Percentiles rank a stretch among this genome's conserved stretches.
These are phyloP conservation scores for Elongisporangium prolatum DNA, from an alignment of 352 stramenopile species.

Conservation along the genomic window DNA sequence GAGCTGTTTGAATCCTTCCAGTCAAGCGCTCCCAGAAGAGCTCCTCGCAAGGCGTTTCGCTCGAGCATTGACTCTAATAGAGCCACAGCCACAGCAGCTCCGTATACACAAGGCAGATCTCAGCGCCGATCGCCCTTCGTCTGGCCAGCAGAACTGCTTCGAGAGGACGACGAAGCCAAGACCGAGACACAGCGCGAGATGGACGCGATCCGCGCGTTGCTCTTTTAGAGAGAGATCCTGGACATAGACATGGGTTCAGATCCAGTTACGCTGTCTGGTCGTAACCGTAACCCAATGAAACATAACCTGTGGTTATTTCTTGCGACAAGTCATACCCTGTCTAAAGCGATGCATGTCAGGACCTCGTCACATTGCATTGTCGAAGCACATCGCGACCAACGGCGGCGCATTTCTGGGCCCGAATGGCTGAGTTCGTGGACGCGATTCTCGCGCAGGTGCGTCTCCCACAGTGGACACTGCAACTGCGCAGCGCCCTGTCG, in stretches of 20 bases:
- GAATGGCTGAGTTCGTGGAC: conserved; percentile 79
- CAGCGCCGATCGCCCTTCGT: neutral
- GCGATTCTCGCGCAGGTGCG: conserved; percentile 78
- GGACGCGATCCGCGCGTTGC: conserved; percentile 49
- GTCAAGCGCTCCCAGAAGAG: neutral
- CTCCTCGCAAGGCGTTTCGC: neutral
- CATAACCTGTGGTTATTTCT: neutral
- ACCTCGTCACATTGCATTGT: neutral
- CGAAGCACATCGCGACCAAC: neutral
- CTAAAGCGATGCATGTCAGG: neutral
- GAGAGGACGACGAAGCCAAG: conserved; percentile 18
- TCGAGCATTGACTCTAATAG: conserved; percentile 13
- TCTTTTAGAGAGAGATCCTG: conserved; percentile 24
- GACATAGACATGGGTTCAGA: conserved; percentile 13
- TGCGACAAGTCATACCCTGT: neutral
- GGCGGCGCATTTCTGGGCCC: neutral
- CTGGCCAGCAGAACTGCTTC: neutral
- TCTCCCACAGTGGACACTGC: neutral
- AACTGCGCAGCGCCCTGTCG: neutral
- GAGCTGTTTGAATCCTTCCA: neutral
- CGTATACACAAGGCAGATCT: neutral
- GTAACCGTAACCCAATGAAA: neutral
- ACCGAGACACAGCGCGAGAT: conserved; percentile 53
- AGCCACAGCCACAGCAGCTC: neutral
- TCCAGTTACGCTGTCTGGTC: neutral